phyloP scores from a whole-genome alignment of 768 basidiomycete genomes.

The Suillus alpinus region DNA sequence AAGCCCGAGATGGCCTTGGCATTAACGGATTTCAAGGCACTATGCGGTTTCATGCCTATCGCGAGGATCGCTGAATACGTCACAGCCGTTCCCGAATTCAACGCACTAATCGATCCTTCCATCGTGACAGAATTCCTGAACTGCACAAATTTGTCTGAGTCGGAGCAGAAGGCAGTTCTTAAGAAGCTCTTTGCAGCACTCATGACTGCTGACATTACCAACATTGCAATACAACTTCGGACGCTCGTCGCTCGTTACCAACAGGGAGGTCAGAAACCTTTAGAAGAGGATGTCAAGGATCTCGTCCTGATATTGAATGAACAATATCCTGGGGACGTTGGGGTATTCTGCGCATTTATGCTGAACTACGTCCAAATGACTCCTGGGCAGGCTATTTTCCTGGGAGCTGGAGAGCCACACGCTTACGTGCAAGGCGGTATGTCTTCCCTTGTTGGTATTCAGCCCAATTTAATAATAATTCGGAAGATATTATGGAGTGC shows the following conservation, averaged over 20 bases:
- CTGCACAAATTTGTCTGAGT: constrained; percentile 23
- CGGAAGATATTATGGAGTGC: constrained; percentile 92
- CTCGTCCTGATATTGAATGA: constrained; percentile 60
- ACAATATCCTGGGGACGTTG: constrained; percentile 91
- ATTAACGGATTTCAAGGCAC: constrained; percentile 81
- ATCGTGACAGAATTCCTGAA: constrained; percentile 55
- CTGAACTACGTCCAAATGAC: constrained; percentile 81
- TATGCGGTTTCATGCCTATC: constrained; percentile 93
- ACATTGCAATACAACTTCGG: constrained; percentile 53
- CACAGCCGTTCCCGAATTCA: constrained; percentile 69
- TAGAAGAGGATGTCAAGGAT: constrained; percentile 49
- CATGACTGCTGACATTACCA: constrained; percentile 69
- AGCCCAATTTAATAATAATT: background rate
- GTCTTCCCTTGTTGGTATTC: constrained; percentile 16
- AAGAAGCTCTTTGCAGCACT: constrained; percentile 75
- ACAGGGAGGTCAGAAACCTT: constrained; percentile 33
- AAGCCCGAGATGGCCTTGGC: constrained; percentile 99
- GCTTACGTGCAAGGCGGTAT: constrained; percentile 92
- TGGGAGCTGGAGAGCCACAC: constrained; percentile 95
- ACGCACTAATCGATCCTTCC: constrained; percentile 59
- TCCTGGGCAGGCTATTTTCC: constrained; percentile 88
- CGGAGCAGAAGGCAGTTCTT: constrained; percentile 59
- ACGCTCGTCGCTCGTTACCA: constrained; percentile 64
- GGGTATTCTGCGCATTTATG: constrained; percentile 87
- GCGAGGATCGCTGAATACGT: constrained; percentile 67